Evolutionary conservation across 495 filamentous ascomycete genomes (phyloP).

Genomic region (Echria macrotheca): DNA sequence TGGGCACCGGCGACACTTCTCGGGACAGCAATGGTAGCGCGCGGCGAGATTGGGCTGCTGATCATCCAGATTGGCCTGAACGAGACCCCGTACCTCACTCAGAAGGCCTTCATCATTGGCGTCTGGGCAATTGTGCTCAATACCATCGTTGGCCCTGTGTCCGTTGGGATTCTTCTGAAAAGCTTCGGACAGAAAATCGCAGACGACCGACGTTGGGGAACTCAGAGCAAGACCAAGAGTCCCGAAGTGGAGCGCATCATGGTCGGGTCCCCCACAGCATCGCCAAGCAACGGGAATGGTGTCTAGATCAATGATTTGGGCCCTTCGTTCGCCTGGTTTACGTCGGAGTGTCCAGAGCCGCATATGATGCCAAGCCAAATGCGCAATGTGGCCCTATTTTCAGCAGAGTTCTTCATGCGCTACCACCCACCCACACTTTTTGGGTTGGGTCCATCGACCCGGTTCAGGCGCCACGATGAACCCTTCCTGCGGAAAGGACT

Average conservation of each 20-base stretch:
- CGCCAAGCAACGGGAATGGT: background rate
- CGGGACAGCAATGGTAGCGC: conserved; percentile 58
- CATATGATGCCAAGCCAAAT: background rate
- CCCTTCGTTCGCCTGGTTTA: background rate
- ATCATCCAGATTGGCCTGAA: conserved; percentile 60
- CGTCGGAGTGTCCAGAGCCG: background rate
- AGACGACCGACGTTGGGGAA: conserved; percentile 20
- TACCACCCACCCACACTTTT: background rate
- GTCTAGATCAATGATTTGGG: background rate
- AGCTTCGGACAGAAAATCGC: conserved; percentile 24
- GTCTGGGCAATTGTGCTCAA: conserved; percentile 74
- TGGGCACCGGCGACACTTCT: conserved; percentile 24
- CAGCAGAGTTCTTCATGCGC: background rate
- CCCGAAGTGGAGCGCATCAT: background rate
- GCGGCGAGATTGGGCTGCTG: conserved; percentile 75
- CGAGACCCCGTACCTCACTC: conserved; percentile 21
- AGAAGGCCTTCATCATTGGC: conserved; percentile 54
- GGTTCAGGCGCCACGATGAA: background rate
- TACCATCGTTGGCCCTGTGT: conserved; percentile 66
- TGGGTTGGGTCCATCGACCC: background rate
- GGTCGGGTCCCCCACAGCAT: background rate
- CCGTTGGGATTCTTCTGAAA: conserved; percentile 56
- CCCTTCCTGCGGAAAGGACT: background rate
- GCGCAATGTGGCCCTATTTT: background rate
- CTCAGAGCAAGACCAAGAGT: conserved; percentile 5